Conservation (phyloP, 164 flowering plant species). For the Stephania cephalantha region DNA sequence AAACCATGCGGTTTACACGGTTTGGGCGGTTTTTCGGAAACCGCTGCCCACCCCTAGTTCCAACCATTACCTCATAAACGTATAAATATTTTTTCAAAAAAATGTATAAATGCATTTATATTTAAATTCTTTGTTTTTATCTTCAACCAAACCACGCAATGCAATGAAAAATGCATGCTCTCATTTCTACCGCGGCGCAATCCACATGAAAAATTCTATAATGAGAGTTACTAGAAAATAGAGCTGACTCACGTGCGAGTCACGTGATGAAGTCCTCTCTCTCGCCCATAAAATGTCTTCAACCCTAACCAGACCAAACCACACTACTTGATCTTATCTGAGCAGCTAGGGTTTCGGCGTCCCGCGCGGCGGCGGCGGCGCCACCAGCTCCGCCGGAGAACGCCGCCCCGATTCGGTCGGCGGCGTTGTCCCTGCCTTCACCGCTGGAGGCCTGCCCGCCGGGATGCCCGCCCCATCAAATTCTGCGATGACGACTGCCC, state of each 20-base stretch:
- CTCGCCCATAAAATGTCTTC: neutral
- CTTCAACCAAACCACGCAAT: too few species aligned
- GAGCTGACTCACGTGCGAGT: neutral
- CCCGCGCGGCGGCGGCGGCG: neutral
- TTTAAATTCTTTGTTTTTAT: too few species aligned
- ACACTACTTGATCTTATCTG: conserved; percentile 30
- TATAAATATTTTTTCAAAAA: too few species aligned
- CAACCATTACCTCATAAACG: too few species aligned
- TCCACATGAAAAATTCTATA: too few species aligned
- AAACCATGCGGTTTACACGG: too few species aligned
- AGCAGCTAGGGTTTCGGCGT: conserved; percentile 9
- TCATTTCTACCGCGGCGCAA: too few species aligned
- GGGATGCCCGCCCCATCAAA: neutral
- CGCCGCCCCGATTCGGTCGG: conserved; percentile 11
- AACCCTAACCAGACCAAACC: neutral
- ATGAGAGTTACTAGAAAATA: too few species aligned
- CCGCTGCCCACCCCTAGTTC: too few species aligned
- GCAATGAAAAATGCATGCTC: too few species aligned
- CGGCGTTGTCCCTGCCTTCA: neutral
- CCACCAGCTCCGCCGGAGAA: neutral
- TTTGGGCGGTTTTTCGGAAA: too few species aligned
- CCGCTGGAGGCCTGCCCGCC: conserved; percentile 1
- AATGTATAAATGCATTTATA: too few species aligned
- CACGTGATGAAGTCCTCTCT: neutral
- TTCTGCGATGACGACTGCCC: conserved; percentile 27